Conservation (phyloP, 495 filamentous ascomycete species). For the Oidiodendron maius region DNA sequence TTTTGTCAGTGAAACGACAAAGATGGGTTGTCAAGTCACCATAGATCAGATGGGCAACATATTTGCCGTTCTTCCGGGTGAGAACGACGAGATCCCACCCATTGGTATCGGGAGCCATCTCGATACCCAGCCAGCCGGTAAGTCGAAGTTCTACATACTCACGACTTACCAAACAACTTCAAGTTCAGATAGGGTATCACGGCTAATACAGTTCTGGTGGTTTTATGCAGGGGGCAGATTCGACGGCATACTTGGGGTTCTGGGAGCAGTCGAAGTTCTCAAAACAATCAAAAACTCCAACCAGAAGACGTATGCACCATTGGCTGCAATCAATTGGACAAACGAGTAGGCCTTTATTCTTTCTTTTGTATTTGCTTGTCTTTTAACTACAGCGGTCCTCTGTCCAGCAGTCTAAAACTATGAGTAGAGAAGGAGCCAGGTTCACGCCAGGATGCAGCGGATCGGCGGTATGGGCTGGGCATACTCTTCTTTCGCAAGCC, state of each 20-base stretch:
- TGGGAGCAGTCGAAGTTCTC: slow-evolving; percentile 65
- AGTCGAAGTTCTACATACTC: not conserved
- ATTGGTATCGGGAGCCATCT: slow-evolving; percentile 70
- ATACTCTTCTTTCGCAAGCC: not conserved
- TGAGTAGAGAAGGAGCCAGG: slow-evolving; percentile 60
- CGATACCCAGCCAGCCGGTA: slow-evolving; percentile 66
- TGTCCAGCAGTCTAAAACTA: not conserved
- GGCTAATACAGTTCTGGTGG: too few species aligned
- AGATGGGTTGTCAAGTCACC: slow-evolving; percentile 50
- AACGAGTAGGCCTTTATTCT: slow-evolving; percentile 32
- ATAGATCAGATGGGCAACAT: slow-evolving; percentile 57
- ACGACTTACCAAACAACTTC: too few species aligned
- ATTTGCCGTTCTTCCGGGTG: slow-evolving; percentile 62
- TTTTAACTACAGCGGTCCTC: not conserved
- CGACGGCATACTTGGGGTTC: slow-evolving; percentile 71
- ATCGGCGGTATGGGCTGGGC: slow-evolving; percentile 69
- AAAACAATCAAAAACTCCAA: slow-evolving; percentile 58
- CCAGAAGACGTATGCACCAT: slow-evolving; percentile 59
- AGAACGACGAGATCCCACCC: slow-evolving; percentile 21
- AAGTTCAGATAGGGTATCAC: too few species aligned
- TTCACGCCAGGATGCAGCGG: slow-evolving; percentile 73
- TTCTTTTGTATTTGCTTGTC: too few species aligned
- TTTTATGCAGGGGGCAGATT: slow-evolving; percentile 55
- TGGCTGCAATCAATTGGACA: slow-evolving; percentile 77
- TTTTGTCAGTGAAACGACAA: slow-evolving; percentile 59